Base-by-base conservation (phyloP, 1,284 basidiomycete genomes). In the Heimioporus retisporus region DNA sequence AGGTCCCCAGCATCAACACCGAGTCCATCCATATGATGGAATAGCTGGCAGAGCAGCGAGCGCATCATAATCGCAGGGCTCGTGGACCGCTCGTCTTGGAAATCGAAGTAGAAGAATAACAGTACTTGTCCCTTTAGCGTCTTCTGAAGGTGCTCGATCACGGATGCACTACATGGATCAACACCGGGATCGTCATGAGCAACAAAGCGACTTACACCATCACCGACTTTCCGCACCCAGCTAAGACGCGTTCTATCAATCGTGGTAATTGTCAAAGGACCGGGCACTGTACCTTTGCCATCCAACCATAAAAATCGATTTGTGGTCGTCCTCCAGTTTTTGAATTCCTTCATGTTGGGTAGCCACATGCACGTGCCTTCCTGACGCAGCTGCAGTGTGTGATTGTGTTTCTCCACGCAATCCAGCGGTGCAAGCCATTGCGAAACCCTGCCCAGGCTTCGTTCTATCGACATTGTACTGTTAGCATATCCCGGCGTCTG, bases 201-300 rank as follows among this genome's bases (percentile, higher is more conserved):
- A 19, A 23, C 16, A 14, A 11, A 21, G 21, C 21, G 0, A 43
- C 65, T 35, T 18, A 66, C 65, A 23, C 23, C 19, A 66, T 31
- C 8, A 66, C 65, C 4, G 63, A 65, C 50, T 66, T 66, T 21
- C 65, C 63, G 35, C 63, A 60, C 5, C 65, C 59, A 16, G 54
- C 65, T 66, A 51, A 19, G 13, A 23, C 14, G 10, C 19, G 19
- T 16, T 8, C n/a, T 18, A 16, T 65, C 21, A 57, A 25, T 18
- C 4, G 35, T 46, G 15, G 23, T 3, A 19, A 48, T 6, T 16
- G 7, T 10, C 15, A 6, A 23, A n/a, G 14, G 19, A 40, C 15
- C 6, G 42, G 42, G 28, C 28, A 57, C 7, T 61, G 6, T 19
- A 64, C 65, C 57, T 66, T 66, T 64, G 5, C 62, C 62, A 11